phyloP scores from a whole-genome alignment of 2,329 filamentous ascomycete genomes.

The Emmonsiellopsis sp. region DNA sequence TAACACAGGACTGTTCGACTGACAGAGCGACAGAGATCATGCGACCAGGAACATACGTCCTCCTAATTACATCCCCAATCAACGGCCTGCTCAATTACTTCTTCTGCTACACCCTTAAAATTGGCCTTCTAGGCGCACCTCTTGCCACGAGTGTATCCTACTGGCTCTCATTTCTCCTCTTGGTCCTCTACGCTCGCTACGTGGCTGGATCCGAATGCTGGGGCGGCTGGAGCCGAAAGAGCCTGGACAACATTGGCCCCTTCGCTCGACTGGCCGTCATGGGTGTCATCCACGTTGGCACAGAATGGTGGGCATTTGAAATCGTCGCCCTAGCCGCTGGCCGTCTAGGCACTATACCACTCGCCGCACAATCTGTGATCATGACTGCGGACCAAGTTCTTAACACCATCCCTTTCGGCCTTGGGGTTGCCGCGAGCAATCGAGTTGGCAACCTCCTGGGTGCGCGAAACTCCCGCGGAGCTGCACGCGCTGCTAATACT shows the following conservation, averaged over 20 bases:
- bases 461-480: slow-evolving; percentile 54
- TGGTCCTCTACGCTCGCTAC: slow-evolving; percentile 64
- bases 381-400: slow-evolving; percentile 83
- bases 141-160: slow-evolving; percentile 77
- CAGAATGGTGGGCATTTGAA: slow-evolving; percentile 93
- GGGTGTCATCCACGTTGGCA: slow-evolving; percentile 74
- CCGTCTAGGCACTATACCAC: slow-evolving; percentile 64
- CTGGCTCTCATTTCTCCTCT: slow-evolving; percentile 70
- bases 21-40: slow-evolving; percentile 42
- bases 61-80: slow-evolving; percentile 51
- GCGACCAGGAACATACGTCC: slow-evolving; percentile 54
- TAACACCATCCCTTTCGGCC: slow-evolving; percentile 77
- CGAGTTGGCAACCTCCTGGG: slow-evolving; percentile 74
- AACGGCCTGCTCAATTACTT: slow-evolving; percentile 53
- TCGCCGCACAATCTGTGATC: slow-evolving; percentile 78
- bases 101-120: slow-evolving; percentile 60
- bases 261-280: slow-evolving; percentile 68
- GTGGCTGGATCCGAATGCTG: slow-evolving; percentile 66
- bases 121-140: slow-evolving; percentile 70
- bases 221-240: slow-evolving; percentile 60
- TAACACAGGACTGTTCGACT: neutral
- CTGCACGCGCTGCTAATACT: slow-evolving; percentile 62
- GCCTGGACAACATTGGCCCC: slow-evolving; percentile 55
- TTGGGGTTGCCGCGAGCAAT: slow-evolving; percentile 71
- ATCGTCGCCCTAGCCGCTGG: slow-evolving; percentile 79